Base-by-base conservation (phyloP, 495 filamentous ascomycete species). In the Penicillium canariense region DNA sequence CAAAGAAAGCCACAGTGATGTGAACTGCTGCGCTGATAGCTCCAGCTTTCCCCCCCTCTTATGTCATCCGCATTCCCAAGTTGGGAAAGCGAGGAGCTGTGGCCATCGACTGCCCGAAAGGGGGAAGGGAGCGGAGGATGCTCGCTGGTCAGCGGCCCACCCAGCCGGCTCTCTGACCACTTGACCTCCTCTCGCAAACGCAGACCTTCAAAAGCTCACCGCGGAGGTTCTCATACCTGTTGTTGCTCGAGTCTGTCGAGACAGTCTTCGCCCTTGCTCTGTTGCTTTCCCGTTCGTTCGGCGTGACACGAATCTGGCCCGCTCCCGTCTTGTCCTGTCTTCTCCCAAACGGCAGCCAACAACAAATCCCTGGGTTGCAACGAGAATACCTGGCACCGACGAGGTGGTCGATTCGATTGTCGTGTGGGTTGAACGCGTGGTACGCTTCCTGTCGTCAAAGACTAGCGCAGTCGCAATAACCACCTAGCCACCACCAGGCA, bases 31-130 rank as follows among this genome's bases (percentile, higher is more conserved):
- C 23, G 38, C 18, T 40, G 38, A 23, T 40, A 40, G 38, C 20
- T 42, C 38, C 38, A 42, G 25, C 20, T 42, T 42, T 42, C n/a
- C n/a, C n/a, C n/a, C n/a, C n/a, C n/a, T n/a, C 38, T 42, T 42
- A 42, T 42, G 38, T 42, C 38, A 42, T 42, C 38, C 25, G 38
- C 38, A n/a, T n/a, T n/a, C n/a, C n/a, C n/a, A n/a, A n/a, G n/a
- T n/a, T n/a, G n/a, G n/a, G n/a, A n/a, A n/a, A n/a, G n/a, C n/a
- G n/a, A n/a, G n/a, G n/a, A n/a, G n/a, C n/a, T n/a, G n/a, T n/a
- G n/a, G n/a, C n/a, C n/a, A n/a, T n/a, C 38, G 18, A 22, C 25
- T 14, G 38, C 5, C 38, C 38, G 38, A 42, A 42, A 42, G 38
- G 38, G 20, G 38, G 20, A 42, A 22, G 38, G 20, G 38, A 11